These are phyloP conservation scores for Colletotrichum acutatum DNA, from an alignment of 2,329 filamentous ascomycete species.

Conservation along the genomic window DNA sequence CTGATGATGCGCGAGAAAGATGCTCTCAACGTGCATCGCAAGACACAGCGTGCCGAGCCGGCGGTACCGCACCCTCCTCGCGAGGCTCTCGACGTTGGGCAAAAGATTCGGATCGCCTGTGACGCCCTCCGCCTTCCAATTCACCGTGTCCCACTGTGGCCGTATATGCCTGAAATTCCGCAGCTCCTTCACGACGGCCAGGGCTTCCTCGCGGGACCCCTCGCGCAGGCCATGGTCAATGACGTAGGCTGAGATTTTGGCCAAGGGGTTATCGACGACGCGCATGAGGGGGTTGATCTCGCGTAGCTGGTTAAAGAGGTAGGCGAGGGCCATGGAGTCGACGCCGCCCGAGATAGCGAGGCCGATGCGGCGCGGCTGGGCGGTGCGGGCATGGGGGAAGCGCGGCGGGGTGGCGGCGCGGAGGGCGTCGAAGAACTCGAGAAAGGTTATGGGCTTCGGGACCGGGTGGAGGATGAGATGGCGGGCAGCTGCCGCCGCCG, in stretches of 20 bases:
- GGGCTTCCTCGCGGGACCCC: conserved; percentile 64
- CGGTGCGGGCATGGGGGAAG: conserved; percentile 54
- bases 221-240: conserved; percentile 68
- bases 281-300: conserved; percentile 45
- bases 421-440: conserved; percentile 59
- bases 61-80: conserved; percentile 79
- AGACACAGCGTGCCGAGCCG: conserved; percentile 72
- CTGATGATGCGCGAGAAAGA: conserved; percentile 87
- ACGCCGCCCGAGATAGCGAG: conserved; percentile 92
- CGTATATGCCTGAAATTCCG: conserved; percentile 46
- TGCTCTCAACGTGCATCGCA: conserved; percentile 59
- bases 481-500: conserved; percentile 38
- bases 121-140: conserved; percentile 59
- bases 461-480: conserved; percentile 48
- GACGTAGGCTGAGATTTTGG: conserved; percentile 57
- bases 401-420: conserved; percentile 60
- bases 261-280: conserved; percentile 58
- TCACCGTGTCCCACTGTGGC: conserved; percentile 45
- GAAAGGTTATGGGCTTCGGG: conserved; percentile 49
- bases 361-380: conserved; percentile 56
- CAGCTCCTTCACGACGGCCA: conserved; percentile 53
- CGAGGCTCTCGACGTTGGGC: conserved; percentile 80
- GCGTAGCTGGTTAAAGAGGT: conserved; percentile 69
- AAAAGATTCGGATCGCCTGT: conserved; percentile 48
- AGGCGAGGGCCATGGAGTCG: conserved; percentile 96